phyloP scores from a whole-genome alignment of 176 grass and related monocot genomes.

The Cenchrus americanus region DNA sequence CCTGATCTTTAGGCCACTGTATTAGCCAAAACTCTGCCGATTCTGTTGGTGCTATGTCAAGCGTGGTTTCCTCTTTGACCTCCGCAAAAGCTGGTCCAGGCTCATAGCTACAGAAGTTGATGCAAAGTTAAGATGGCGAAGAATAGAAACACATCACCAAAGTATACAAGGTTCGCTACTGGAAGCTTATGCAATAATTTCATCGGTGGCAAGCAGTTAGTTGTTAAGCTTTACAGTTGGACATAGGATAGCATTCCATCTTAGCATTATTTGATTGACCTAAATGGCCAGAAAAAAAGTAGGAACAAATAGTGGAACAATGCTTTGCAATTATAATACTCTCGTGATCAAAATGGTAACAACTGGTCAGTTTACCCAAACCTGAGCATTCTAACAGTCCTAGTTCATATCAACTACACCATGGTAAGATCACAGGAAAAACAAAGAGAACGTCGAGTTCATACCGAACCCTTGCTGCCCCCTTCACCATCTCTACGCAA shows the following conservation, averaged over 20 bases:
- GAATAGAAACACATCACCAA: background rate
- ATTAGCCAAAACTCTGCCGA: slow-evolving; percentile 86
- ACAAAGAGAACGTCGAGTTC: background rate
- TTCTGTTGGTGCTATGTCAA: slow-evolving; percentile 57
- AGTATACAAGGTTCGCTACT: background rate
- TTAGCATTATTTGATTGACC: background rate
- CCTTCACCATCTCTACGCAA: slow-evolving; percentile 31
- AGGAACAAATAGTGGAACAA: background rate
- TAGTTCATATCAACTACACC: background rate
- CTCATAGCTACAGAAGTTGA: slow-evolving; percentile 58
- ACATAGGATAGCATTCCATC: background rate
- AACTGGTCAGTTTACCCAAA: background rate
- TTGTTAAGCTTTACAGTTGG: background rate
- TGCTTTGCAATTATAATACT: background rate
- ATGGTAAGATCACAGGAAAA: background rate
- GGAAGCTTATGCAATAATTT: background rate
- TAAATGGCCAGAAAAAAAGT: background rate
- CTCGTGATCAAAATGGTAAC: background rate
- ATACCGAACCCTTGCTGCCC: slow-evolving; percentile 8
- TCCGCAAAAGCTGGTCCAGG: slow-evolving; percentile 56
- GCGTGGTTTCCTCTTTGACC: slow-evolving; percentile 33
- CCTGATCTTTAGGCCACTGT: slow-evolving; percentile 79
- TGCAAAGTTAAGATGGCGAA: slow-evolving; percentile 15
- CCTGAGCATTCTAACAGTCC: background rate
- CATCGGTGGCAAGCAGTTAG: background rate